Evolutionary conservation across 192 early-diverging fungal species (phyloP).

Genomic region (Rhizoclosmatium globosum): DNA sequence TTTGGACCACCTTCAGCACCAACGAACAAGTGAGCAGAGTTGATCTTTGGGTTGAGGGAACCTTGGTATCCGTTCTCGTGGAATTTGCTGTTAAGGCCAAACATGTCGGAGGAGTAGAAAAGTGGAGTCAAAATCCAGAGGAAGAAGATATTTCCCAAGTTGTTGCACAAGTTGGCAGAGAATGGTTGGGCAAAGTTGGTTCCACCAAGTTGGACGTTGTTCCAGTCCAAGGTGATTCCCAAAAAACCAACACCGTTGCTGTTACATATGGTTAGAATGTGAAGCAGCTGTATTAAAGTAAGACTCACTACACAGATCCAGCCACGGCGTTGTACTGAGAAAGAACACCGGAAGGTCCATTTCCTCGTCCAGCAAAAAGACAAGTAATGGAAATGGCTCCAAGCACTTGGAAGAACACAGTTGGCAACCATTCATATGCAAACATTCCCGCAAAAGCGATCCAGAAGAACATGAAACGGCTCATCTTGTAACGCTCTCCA

Average conservation of each 20-base stretch:
- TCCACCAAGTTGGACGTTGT: conserved; percentile 2
- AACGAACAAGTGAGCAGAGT: conserved; percentile 1
- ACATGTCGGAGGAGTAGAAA: conserved; percentile 36
- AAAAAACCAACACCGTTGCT: conserved; percentile 19
- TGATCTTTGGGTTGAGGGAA: neutral
- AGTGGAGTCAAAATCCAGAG: conserved; percentile 32
- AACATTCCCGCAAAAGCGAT: conserved; percentile 46
- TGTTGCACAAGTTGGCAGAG: neutral
- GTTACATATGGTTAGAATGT: no score
- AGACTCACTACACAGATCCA: neutral
- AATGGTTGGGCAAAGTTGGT: conserved; percentile 7
- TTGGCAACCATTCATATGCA: conserved; percentile 20
- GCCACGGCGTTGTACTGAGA: neutral
- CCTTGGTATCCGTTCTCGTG: neutral
- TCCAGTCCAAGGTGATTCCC: conserved; percentile 36
- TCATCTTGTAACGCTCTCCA: no score
- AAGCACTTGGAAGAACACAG: conserved; percentile 34
- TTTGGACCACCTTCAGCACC: neutral
- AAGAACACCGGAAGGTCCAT: neutral
- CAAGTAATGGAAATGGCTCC: conserved; percentile 37
- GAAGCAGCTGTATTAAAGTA: neutral
- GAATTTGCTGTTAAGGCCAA: conserved; percentile 8
- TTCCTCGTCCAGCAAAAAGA: conserved; percentile 7
- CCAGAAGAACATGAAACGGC: conserved; percentile 3
- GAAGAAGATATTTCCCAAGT: neutral